Conservation (phyloP, 805 yeast genomes). For the Yueomyces sinensis region DNA sequence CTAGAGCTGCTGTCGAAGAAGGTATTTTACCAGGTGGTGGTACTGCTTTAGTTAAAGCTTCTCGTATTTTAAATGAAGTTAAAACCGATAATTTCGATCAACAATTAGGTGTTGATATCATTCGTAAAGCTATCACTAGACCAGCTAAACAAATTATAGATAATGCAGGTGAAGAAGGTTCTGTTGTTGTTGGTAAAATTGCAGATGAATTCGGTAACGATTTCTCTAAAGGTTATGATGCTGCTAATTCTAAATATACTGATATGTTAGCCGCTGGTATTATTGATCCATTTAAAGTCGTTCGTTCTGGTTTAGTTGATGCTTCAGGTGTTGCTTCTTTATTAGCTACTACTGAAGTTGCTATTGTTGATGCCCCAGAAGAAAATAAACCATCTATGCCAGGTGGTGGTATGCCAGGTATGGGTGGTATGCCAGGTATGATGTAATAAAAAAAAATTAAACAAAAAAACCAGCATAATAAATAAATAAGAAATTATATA, state of each 20-base stretch:
- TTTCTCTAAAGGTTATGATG: constrained; percentile 85
- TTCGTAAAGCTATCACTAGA: constrained; percentile 81
- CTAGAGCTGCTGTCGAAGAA: constrained; percentile 97
- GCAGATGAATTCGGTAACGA: constrained; percentile 39
- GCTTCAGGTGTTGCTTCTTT: constrained; percentile 97
- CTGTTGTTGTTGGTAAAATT: constrained; percentile 90
- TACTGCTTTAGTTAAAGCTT: constrained; percentile 91
- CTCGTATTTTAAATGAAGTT: constrained; percentile 56
- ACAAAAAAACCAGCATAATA: no score
- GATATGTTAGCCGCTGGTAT: constrained; percentile 96
- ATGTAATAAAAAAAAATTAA: no score
- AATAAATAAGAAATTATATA: no score
- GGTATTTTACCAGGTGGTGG: constrained; percentile 99
- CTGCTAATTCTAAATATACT: constrained; percentile 83
- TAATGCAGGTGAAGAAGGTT: constrained; percentile 96
- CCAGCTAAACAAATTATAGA: constrained; percentile 94
- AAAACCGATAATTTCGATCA: constrained; percentile 86
- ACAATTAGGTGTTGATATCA: constrained; percentile 88
- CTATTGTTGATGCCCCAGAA: constrained; percentile 89
- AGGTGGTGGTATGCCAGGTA: constrained; percentile 46
- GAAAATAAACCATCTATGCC: constrained; percentile 39
- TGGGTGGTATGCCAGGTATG: constrained; percentile 42
- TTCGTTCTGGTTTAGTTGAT: constrained; percentile 87
- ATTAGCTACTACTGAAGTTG: constrained; percentile 97
- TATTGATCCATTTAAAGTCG: constrained; percentile 97